phyloP scores from a whole-genome alignment of 202 grass and related monocot genomes.

The Eragrostis tef region DNA sequence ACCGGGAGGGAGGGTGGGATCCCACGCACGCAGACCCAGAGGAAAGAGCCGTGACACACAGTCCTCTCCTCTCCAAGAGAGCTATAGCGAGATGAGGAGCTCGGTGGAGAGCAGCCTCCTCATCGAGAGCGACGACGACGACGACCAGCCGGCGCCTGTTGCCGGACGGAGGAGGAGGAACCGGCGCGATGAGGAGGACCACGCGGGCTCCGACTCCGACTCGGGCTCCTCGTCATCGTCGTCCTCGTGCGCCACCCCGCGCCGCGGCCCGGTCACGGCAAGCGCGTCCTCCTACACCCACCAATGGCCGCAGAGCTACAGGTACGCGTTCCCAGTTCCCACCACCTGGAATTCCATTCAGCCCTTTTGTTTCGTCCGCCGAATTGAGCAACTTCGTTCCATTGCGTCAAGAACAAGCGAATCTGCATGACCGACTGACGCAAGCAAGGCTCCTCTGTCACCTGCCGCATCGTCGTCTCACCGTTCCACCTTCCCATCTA shows the following conservation, averaged over 20 bases:
- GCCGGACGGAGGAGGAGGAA: no score
- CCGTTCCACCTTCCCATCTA: no score
- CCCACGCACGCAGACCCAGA: no score
- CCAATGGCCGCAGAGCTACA: constrained; percentile 95
- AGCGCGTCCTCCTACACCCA: constrained; percentile 75
- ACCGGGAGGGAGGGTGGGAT: not conserved
- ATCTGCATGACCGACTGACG: no score
- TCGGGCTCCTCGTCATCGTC: constrained; percentile 35
- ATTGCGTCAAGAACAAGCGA: no score
- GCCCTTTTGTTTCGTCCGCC: no score
- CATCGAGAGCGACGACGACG: constrained; percentile 75
- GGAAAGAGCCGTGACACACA: no score
- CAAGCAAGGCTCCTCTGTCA: no score
- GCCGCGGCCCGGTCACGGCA: not conserved
- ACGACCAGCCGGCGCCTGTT: not conserved
- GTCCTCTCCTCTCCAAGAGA: no score
- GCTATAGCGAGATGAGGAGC: constrained; percentile 6
- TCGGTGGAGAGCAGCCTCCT: constrained; percentile 60
- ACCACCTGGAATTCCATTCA: no score
- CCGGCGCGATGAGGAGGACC: not conserved
- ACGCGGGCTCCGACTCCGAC: constrained; percentile 41
- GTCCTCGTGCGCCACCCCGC: constrained; percentile 50
- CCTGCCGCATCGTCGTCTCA: no score
- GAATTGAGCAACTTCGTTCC: no score
- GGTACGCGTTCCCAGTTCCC: constrained; percentile 39